Conservation (phyloP, 2,329 filamentous ascomycete genomes). For the Colletotrichum costaricense region DNA sequence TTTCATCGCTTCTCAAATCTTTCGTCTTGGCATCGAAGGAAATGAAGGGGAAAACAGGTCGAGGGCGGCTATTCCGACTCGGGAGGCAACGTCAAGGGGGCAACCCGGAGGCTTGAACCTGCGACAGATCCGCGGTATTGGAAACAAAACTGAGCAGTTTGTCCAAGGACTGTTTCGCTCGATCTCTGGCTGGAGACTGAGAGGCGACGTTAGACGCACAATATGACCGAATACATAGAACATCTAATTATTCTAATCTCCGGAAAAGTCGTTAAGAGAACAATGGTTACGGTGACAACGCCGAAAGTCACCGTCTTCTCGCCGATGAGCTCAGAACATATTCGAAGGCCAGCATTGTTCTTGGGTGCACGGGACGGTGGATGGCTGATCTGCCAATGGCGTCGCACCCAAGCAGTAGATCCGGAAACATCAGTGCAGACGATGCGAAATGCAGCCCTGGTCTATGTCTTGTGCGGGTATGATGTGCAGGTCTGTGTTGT, state of each 20-base stretch:
- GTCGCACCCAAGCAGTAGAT: constrained; percentile 4
- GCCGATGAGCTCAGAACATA: neutral
- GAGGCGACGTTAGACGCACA: neutral
- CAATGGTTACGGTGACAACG: neutral
- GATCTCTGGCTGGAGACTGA: neutral
- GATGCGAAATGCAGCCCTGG: constrained; percentile 6
- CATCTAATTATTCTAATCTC: neutral
- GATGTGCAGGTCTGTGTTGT: constrained; percentile 10
- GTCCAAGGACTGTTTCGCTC: constrained; percentile 28
- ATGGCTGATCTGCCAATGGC: constrained; percentile 3
- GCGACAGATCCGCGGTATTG: constrained; percentile 35
- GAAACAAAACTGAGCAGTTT: constrained; percentile 32
- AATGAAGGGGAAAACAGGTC: neutral
- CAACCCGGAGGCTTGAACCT: constrained; percentile 21
- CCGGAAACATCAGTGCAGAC: constrained; percentile 25
- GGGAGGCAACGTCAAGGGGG: neutral
- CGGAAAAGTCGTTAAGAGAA: neutral
- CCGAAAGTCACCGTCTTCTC: neutral
- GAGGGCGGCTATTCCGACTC: constrained; percentile 16
- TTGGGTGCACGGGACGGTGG: neutral
- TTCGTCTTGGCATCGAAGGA: constrained; percentile 11
- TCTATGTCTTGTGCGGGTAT: constrained; percentile 2
- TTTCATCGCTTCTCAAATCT: neutral
- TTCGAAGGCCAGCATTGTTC: neutral
- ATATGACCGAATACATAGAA: neutral